These are phyloP conservation scores for Blastobotrys americana DNA, from an alignment of 805 yeast genomes.

Conservation along the genomic window DNA sequence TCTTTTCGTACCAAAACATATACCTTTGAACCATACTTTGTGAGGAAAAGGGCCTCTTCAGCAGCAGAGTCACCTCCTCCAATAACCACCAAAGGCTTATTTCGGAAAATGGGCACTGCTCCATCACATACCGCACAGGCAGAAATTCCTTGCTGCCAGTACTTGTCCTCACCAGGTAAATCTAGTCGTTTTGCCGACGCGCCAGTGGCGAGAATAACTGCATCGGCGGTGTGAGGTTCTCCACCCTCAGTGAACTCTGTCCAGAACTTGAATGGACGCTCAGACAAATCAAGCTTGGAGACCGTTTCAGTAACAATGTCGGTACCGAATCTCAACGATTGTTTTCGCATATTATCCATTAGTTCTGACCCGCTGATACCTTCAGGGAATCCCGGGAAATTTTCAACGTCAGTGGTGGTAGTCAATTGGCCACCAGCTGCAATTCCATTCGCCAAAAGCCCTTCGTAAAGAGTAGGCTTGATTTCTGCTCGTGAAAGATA, in stretches of 20 bases:
- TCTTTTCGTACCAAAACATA: constrained; percentile 91
- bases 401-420: constrained; percentile 97
- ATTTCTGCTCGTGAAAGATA: constrained; percentile 95
- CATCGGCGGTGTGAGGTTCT: constrained; percentile 87
- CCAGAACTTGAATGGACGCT: constrained; percentile 94
- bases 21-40: constrained; percentile 97
- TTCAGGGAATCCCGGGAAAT: constrained; percentile 97
- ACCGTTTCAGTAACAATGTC: constrained; percentile 92
- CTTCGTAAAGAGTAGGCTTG: constrained; percentile 89
- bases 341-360: constrained; percentile 92
- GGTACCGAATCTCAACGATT: constrained; percentile 83
- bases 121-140: constrained; percentile 99
- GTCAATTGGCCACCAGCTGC: constrained; percentile 99
- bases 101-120: constrained; percentile 97
- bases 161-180: constrained; percentile 92
- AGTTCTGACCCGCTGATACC: constrained; percentile 81
- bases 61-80: constrained; percentile 99
- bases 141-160: constrained; percentile 99
- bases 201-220: constrained; percentile 92
- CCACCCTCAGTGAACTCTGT: constrained; percentile 89
- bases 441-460: constrained; percentile 93
- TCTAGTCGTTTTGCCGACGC: constrained; percentile 94
- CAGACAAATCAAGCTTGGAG: constrained; percentile 80
- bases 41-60: constrained; percentile 94
- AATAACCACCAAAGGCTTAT: constrained; percentile 93